Evolutionary conservation across 192 early-diverging fungal genomes (phyloP), one percentile per base, ranked within the genome.

Genomic region (Mortierella hygrophila): DNA sequence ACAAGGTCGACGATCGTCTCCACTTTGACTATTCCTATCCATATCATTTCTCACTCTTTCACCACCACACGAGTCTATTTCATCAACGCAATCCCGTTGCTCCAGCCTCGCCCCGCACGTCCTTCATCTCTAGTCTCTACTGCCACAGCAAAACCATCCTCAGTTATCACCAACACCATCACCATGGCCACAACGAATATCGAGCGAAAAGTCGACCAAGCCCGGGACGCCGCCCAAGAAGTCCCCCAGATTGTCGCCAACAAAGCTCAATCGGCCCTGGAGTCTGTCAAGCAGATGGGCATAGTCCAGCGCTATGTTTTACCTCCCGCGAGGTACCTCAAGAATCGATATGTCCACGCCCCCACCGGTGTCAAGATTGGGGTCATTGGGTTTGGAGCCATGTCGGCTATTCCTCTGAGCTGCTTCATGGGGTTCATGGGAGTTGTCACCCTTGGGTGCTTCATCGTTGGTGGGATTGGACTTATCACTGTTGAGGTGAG

Each of bases 351-450:
- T 55, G 49, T 20, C 1, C 72, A 38, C 13, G 21, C 70, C 11
- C 78, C 78, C 3, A 9, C 26, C 1, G 41, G 47, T 16, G 2
- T 81, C 42, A 65, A 68, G 29, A 29, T 38, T 35, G 40, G 54
- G 1, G 4, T 81, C 23, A 11, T 81, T 7, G 65, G 41, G 29
- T 46, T 81, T 20, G 18, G 7, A 4, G 80, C 68, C 49, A 69
- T 82, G 74, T 57, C 65, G 26, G 74, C 75, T 26, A 63, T 82
- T 75, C 80, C 80, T 4, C 9, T 82, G 5, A 55, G 47, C 1
- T 76, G 74, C 21, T 82, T 82, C 29, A 23, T 76, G 2, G 75
- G 74, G 0, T 82, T 82, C 70, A 82, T 82, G 80, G n/a, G 23
- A n/a, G 6, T 82, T 1, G 75, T 82, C 52, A 82, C 80, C 1